Conservation (phyloP, 1,284 basidiomycete species). For the Farysia itapuensis region DNA sequence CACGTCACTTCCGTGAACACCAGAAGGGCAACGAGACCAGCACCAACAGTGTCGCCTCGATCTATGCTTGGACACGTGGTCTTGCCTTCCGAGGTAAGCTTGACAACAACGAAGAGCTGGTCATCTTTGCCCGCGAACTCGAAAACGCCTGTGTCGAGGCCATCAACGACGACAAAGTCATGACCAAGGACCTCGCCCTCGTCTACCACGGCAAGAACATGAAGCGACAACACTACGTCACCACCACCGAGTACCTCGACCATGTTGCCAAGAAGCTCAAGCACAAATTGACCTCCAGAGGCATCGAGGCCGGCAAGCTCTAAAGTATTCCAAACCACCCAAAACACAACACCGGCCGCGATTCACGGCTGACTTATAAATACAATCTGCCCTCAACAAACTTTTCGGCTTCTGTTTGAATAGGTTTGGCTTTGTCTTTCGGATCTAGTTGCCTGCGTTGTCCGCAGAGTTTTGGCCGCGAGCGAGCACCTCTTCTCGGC, state of each 20-base stretch:
- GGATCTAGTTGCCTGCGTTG: too few species aligned
- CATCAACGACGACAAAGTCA: constrained; percentile 82
- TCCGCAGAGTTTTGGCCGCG: too few species aligned
- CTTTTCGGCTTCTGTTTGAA: too few species aligned
- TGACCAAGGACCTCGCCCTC: constrained; percentile 89
- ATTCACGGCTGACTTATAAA: too few species aligned
- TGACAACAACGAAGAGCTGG: constrained; percentile 77
- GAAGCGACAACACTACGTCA: constrained; percentile 58
- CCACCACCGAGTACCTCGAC: constrained; percentile 56
- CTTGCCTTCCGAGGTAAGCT: constrained; percentile 85
- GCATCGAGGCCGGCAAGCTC: constrained; percentile 52
- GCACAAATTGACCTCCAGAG: constrained; percentile 33
- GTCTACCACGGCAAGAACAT: constrained; percentile 83
- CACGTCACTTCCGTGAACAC: constrained; percentile 93
- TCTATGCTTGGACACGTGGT: constrained; percentile 98
- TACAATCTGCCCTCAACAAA: too few species aligned
- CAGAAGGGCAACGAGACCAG: constrained; percentile 85
- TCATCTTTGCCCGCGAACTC: constrained; percentile 75
- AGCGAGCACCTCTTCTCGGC: too few species aligned
- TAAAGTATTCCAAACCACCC: too few species aligned
- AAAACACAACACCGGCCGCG: too few species aligned
- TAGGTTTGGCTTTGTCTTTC: too few species aligned
- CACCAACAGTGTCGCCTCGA: constrained; percentile 96
- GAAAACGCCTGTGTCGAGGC: constrained; percentile 87
- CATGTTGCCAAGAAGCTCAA: constrained; percentile 48